Percentiles rank a stretch among this genome's conserved stretches.
These are phyloP conservation scores for Zoysia pacifica DNA, from an alignment of 176 grass and related monocot genomes.

Conservation along the genomic window DNA sequence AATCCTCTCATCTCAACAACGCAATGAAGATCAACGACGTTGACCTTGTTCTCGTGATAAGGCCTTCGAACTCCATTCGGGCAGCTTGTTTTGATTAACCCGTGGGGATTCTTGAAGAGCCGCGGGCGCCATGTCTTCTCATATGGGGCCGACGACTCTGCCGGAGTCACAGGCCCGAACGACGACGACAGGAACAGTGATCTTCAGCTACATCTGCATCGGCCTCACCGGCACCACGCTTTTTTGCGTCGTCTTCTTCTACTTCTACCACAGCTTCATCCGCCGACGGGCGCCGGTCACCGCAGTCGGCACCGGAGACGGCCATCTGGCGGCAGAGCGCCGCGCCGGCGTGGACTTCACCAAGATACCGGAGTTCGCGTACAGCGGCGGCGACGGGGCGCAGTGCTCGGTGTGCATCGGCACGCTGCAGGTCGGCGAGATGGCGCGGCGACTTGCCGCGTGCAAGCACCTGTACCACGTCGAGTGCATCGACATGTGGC, in stretches of 20 bases:
- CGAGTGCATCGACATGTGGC: constrained; percentile 60
- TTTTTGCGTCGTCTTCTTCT: not conserved
- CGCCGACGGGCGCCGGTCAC: constrained; percentile 17
- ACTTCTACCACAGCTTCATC: constrained; percentile 16
- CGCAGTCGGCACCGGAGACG: not conserved
- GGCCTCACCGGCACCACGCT: constrained; percentile 24
- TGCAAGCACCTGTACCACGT: constrained; percentile 56
- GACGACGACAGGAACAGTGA: not conserved
- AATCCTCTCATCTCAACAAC: constrained; percentile 1
- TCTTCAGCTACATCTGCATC: constrained; percentile 46
- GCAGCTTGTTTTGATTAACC: not conserved
- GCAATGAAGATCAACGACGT: not conserved
- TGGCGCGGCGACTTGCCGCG: constrained; percentile 40
- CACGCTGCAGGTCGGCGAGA: constrained; percentile 36
- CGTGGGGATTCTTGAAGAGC: not conserved
- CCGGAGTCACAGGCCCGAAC: not conserved
- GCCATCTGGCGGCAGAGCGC: not conserved
- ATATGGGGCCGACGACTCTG: not conserved
- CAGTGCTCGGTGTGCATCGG: constrained; percentile 55
- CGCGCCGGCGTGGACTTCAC: constrained; percentile 30
- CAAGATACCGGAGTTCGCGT: constrained; percentile 45
- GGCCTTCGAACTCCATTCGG: too few species aligned
- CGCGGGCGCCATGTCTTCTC: constrained; percentile 25
- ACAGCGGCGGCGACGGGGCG: constrained; percentile 3
- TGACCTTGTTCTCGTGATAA: too few species aligned